These are phyloP conservation scores for Yamadazyma scolyti DNA, from an alignment of 805 yeast species.

Conservation along the genomic window DNA sequence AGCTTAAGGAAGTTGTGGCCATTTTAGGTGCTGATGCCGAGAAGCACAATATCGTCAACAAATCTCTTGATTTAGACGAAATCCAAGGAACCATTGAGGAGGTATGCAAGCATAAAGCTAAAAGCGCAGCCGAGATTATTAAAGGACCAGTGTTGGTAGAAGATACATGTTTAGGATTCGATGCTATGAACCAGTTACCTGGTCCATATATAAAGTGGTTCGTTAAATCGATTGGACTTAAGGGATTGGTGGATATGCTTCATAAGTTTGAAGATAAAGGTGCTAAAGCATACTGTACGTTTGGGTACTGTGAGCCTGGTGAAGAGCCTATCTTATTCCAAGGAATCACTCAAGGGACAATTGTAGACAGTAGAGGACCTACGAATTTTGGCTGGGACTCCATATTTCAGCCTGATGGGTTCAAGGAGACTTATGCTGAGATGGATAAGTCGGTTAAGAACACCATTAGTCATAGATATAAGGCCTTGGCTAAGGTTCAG, in stretches of 20 bases:
- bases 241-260: conserved; percentile 73
- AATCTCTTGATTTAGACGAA: conserved; percentile 79
- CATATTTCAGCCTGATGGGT: conserved; percentile 79
- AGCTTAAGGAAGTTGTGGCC: conserved; percentile 77
- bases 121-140: conserved; percentile 60
- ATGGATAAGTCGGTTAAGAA: conserved; percentile 77
- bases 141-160: conserved; percentile 89
- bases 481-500: conserved; percentile 72
- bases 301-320: conserved; percentile 85
- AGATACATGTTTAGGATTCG: conserved; percentile 87
- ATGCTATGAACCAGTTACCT: conserved; percentile 76
- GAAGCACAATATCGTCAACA: conserved; percentile 51
- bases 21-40: conserved; percentile 51
- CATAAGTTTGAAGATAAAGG: conserved; percentile 77
- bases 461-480: conserved; percentile 79
- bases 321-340: conserved; percentile 71
- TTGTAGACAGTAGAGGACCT: conserved; percentile 77
- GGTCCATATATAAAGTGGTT: conserved; percentile 98
- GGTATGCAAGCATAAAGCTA: conserved; percentile 77
- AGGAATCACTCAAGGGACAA: conserved; percentile 77
- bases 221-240: conserved; percentile 66
- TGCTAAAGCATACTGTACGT: conserved; percentile 88
- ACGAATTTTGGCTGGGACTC: conserved; percentile 94
- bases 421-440: conserved; percentile 72
- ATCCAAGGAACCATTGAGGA: conserved; percentile 84